These are phyloP conservation scores for Acacia confusa DNA, from an alignment of 306 rosid genomes.

Conservation along the genomic window DNA sequence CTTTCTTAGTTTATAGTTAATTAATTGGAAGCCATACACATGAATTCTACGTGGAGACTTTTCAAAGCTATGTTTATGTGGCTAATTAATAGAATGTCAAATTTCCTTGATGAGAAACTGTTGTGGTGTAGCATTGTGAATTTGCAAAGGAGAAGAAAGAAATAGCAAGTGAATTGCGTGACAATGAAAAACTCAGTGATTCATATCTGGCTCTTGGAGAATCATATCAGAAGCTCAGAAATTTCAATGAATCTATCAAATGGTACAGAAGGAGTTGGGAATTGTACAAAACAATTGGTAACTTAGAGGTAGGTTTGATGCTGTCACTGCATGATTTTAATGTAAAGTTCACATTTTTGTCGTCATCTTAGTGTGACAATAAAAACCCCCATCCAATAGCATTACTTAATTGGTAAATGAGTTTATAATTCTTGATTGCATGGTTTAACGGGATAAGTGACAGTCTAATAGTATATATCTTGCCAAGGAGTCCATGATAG, in stretches of 20 bases:
- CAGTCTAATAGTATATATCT: background rate
- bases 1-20: background rate
- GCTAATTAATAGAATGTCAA: slow-evolving; percentile 17
- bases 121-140: slow-evolving; percentile 59
- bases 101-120: slow-evolving; percentile 33
- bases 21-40: slow-evolving; percentile 1
- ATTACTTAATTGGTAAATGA: slow-evolving; percentile 1
- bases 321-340: slow-evolving; percentile 4
- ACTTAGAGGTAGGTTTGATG: slow-evolving; percentile 65
- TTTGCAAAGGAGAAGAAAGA: slow-evolving; percentile 80
- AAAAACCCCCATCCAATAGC: background rate
- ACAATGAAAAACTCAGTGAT: slow-evolving; percentile 74
- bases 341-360: slow-evolving; percentile 11
- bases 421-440: slow-evolving; percentile 24
- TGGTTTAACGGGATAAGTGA: slow-evolving; percentile 16
- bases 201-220: slow-evolving; percentile 71
- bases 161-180: slow-evolving; percentile 66
- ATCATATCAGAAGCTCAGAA: slow-evolving; percentile 78
- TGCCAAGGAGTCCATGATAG: background rate
- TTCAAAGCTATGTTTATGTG: slow-evolving; percentile 26
- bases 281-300: slow-evolving; percentile 61
- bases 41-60: slow-evolving; percentile 28
- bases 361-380: slow-evolving; percentile 17
- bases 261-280: slow-evolving; percentile 87
- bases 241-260: slow-evolving; percentile 67